Evolutionary conservation across 1,284 basidiomycete species (phyloP).

Genomic region (Trichosporon coremiiforme): DNA sequence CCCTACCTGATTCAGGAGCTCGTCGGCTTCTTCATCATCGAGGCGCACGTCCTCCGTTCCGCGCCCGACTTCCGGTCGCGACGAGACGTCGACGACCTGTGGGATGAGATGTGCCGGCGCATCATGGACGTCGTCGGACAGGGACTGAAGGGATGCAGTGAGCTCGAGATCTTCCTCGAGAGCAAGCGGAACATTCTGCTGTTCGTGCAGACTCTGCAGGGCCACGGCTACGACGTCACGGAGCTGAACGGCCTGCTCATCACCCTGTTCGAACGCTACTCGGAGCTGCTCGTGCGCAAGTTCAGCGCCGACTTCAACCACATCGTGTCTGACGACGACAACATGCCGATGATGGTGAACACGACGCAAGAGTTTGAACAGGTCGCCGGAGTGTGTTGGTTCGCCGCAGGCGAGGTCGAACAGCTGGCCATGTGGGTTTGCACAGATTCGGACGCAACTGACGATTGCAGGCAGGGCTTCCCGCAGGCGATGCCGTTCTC

Average conservation of each 20-base stretch:
- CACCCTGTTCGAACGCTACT: slow-evolving; percentile 87
- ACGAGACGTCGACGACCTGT: slow-evolving; percentile 90
- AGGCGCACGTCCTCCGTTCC: slow-evolving; percentile 86
- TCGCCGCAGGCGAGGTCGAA: slow-evolving; percentile 68
- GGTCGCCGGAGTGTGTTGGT: slow-evolving; percentile 82
- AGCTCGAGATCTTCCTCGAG: slow-evolving; percentile 78
- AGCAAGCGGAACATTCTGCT: slow-evolving; percentile 82
- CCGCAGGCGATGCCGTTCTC: slow-evolving; percentile 90
- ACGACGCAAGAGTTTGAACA: slow-evolving; percentile 71
- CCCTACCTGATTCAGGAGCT: slow-evolving; percentile 80
- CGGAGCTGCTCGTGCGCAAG: slow-evolving; percentile 76
- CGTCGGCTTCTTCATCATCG: slow-evolving; percentile 98
- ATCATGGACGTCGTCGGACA: slow-evolving; percentile 75
- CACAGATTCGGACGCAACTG: background rate
- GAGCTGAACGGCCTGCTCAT: slow-evolving; percentile 83
- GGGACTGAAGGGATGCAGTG: slow-evolving; percentile 74
- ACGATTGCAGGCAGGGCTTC: slow-evolving; percentile 63
- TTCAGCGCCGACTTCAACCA: slow-evolving; percentile 80
- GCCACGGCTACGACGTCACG: slow-evolving; percentile 79
- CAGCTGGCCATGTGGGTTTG: slow-evolving; percentile 66
- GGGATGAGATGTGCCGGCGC: slow-evolving; percentile 83
- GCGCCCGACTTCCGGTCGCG: slow-evolving; percentile 79
- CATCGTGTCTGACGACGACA: slow-evolving; percentile 85
- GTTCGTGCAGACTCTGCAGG: slow-evolving; percentile 90
- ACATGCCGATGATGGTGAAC: slow-evolving; percentile 84